Base-by-base conservation (phyloP, 2,329 filamentous ascomycete genomes). In the Hymenoscyphus infarciens region DNA sequence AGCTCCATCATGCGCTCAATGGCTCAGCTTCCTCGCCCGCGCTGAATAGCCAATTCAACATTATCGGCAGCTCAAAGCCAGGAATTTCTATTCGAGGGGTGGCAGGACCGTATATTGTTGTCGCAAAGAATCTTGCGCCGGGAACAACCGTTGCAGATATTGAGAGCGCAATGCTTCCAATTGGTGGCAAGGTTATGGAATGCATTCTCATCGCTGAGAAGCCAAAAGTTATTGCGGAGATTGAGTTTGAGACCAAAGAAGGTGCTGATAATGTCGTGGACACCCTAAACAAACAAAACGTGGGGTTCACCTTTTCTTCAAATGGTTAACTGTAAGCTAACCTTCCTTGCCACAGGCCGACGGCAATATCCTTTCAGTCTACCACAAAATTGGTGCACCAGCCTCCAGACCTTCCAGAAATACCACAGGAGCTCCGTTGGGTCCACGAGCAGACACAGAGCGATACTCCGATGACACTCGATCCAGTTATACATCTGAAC, bases 71-170 rank as follows among this genome's bases (percentile, higher is more conserved):
- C 60, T 71, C 72, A 19, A 74, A 74, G 57, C 67, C 73, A 64
- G 86, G 87, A 22, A 82, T 94, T 55, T 87, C 82, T 39, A 93
- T 95, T 67, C 81, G 86, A 60, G 91, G 91, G n/a, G 78, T 88
- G 8, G 87, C 87, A 0, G 88, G 89, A 0, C 89, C 89, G 1
- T 91, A 84, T 69, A 83, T 84, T 19, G 83, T 95, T 27, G 83
- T 91, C 73, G 90, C 88, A 2, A 88, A 90, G 75, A 95, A 95
- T 79, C 92, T 95, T 73, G 91, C 90, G 13, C 85, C 85, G 1
- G 91, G 91, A 42, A 95, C 91, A 0, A 92, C 91, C 6, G 88
- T 88, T 1, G 89, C 88, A 33, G 91, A 95, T 72, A 91, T 95
- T 64, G 89, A 92, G 78, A 90, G 87, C 69, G 91, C 91, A 62